Evolutionary conservation across 2,329 filamentous ascomycete species (phyloP), one percentile per base, ranked within the genome.

Genomic region (Botryotinia narcissicola): DNA sequence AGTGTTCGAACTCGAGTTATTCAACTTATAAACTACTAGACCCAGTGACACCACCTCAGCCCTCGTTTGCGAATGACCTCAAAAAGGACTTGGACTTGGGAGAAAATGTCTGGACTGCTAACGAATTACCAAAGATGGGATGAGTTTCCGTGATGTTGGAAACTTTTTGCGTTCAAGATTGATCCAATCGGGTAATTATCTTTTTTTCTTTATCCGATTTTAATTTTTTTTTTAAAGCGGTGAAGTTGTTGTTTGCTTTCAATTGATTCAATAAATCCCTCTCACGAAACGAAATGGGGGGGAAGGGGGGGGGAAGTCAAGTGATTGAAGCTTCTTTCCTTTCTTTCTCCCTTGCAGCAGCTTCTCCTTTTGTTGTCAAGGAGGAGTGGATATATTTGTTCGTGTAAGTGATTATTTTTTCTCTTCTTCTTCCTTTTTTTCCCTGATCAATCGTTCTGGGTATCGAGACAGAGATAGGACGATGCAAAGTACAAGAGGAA

Each of bases 21-120:
- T 54, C 16, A 48, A 68, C 64, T 29, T 57, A n/a, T 37, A 29
- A n/a, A 22, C 40, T n/a, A 64, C 61, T 46, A 44, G 40, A 14
- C 5, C 44, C 22, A 66, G 44, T 51, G 25, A 66, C 44, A 51
- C 63, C 44, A 54, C 48, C 66, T 68, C 48, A 42, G 37, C 48
- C 48, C 25, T n/a, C 35, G 66, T 57, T 68, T 57, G 48, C 35
- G 48, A 68, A 68, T 57, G 66, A 68, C 64, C 64, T 68, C 64
- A 67, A 62, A 62, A 25, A 48, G 46, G 32, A 54, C n/a, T 54
- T n/a, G 8, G 51, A 54, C n/a, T 54, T n/a, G 8, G 51, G 51
- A 40, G 35, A 54, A 54, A 37, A 42, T 51, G 66, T 1, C 66
- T 68, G n/a, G 66, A 42, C n/a, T 51, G n/a, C 44, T 67, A 29